Evolutionary conservation across 305 asterid genomes (phyloP), one percentile per base, ranked within the genome.

Genomic region (Andrographis paniculata): DNA sequence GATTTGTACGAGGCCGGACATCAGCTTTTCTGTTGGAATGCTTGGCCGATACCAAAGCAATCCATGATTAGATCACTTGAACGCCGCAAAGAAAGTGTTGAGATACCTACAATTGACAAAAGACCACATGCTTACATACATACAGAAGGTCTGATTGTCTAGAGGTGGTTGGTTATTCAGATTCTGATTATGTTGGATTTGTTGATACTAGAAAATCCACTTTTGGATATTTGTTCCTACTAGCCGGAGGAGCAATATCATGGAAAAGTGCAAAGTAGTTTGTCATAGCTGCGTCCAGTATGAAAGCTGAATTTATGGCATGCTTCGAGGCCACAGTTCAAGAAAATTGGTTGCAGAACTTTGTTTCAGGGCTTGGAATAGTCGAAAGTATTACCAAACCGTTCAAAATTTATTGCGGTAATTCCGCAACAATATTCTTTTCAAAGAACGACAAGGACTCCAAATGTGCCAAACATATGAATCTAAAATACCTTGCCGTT

Each of bases 11-110:
- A n/a, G n/a, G n/a, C n/a, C 2, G 1, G 48, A 9, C 23, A 43
- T 43, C 20, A 17, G 27, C 10, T 20, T 43, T 12, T 2, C 3
- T 17, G 48, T 17, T 2, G 24, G 48, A 15, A 43, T 43, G 48
- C 20, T 43, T 23, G 48, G 48, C 11, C 17, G 2, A 20, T 43
- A 43, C 20, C 48, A 43, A 43, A 43, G 48, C 9, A 43, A 43
- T 18, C 24, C 24, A 8, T 23, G 48, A 16, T 17, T 43, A 10
- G 24, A 17, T 43, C 48, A 43, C n/a, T 43, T 23, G 48, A 43
- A 43, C 11, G 48, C 27, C 20, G 48, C 48, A 17, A 43, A 43
- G 48, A 43, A 43, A 18, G 23, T 43, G 12, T 18, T 17, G 6
- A 20, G 48, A 14, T 43, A 43, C 24, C 17, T 41, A 14, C 14